phyloP scores from a whole-genome alignment of 805 yeast species.

The Candida insectalens region DNA sequence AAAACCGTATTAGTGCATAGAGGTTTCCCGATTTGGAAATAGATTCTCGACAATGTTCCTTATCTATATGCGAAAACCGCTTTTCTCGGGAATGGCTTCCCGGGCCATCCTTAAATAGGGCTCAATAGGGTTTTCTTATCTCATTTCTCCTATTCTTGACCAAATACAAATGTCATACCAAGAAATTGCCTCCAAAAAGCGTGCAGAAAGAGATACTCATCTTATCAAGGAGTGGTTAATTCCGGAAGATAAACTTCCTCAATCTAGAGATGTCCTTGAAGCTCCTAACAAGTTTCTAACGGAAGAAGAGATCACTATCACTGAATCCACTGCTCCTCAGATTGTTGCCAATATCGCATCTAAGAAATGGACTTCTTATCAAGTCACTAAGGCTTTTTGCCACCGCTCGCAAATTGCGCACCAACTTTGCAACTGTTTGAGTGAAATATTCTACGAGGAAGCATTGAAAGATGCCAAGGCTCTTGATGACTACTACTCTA shows the following conservation, averaged over 20 bases:
- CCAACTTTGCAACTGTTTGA: constrained; percentile 34
- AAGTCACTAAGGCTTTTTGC: constrained; percentile 44
- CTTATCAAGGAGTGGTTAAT: constrained; percentile 36
- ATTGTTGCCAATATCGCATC: constrained; percentile 4
- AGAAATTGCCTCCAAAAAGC: constrained; percentile 32
- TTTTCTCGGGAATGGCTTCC: no score
- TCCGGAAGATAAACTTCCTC: constrained; percentile 24
- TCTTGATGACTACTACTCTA: constrained; percentile 39
- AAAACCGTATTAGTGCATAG: no score
- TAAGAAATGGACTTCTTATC: constrained; percentile 30
- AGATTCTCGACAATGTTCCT: no score
- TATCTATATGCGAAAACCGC: no score
- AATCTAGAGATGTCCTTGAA: constrained; percentile 26
- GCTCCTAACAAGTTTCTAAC: constrained; percentile 28
- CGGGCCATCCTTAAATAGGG: no score
- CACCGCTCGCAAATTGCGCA: constrained; percentile 51
- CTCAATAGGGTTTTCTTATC: no score
- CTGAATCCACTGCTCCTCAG: constrained; percentile 17
- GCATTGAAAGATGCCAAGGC: constrained; percentile 49
- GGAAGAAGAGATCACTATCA: constrained; percentile 28
- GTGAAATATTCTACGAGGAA: constrained; percentile 41
- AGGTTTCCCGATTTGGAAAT: no score
- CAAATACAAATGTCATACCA: constrained; percentile 20
- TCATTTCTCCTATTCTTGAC: no score
- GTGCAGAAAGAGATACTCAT: constrained; percentile 29